Evolutionary conservation across 352 stramenopile species (phyloP), one percentile per base, ranked within the genome.

Genomic region (Phytophthora constricta): DNA sequence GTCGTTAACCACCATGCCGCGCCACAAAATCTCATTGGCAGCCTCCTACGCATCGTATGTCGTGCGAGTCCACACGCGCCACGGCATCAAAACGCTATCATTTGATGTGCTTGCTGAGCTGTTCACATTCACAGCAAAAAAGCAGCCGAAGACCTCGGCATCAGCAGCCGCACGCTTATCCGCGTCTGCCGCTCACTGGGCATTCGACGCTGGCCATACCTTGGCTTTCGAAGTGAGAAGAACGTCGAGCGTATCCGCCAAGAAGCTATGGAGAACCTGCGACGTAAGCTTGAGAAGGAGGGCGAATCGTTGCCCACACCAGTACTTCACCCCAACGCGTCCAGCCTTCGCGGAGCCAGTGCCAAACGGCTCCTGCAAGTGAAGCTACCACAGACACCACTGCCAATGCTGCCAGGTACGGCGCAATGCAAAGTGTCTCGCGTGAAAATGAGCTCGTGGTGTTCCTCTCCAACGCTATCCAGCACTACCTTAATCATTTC

Each of bases 91-190:
- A 51, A 92, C 84, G n/a, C 70, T 92, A 49, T 90, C 84, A 3
- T 92, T 92, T 58, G 80, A 92, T 54, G 46, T 84, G 20, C 79
- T 92, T 1, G 82, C 84, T 16, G 61, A 76, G 3, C 84, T 90
- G 59, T 92, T 92, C 74, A 90, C 80, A 9, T 82, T 76, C 49
- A 92, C 84, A 0, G 84, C 84, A 92, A 92, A 63, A 90, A 90
- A 75, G 84, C 84, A 16, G 84, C 84, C 5, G 82, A 91, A 58
- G 75, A 88, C 37, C 80, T 92, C 20, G 84, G 84, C 10, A 92
- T 92, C 75, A 90, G 80, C 49, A 90, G 81, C 34, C 84, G 84
- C 58, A 91, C 84, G 28, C 82, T 92, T 67, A 92, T 92, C 58
- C 80, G 84, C 23, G 82, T 92, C 22, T 92, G 84, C 50, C 82